phyloP scores from a whole-genome alignment of 768 basidiomycete species.

The Tulasnella sp. region DNA sequence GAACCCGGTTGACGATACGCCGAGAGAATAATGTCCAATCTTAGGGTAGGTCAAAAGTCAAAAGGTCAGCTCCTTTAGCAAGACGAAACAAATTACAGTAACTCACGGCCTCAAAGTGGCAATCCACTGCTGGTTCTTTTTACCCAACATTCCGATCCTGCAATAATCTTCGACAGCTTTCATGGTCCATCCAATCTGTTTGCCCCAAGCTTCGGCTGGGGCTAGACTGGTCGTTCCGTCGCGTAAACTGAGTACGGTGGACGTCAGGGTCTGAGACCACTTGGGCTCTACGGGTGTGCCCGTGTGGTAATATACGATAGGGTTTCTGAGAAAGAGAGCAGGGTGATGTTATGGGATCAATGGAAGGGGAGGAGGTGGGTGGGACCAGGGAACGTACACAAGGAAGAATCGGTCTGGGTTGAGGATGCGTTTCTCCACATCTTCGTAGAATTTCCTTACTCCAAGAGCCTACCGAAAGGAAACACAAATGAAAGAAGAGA shows the following conservation, averaged over 20 bases:
- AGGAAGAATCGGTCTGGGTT: constrained; percentile 4
- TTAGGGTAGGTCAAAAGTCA: constrained; percentile 42
- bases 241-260: not conserved
- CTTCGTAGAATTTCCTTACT: constrained; percentile 20
- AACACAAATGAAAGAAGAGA: not conserved
- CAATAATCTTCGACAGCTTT: not conserved
- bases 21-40: constrained; percentile 64
- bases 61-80: not conserved
- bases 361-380: not conserved
- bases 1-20: constrained; percentile 64
- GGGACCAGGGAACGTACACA: not conserved
- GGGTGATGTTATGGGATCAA: not conserved
- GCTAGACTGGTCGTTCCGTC: too few species aligned
- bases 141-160: not conserved
- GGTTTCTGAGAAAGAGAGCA: not conserved
- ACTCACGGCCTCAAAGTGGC: not conserved
- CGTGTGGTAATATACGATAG: not conserved
- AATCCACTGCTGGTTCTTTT: not conserved
- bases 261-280: not conserved
- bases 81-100: not conserved
- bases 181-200: not conserved
- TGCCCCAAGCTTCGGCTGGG: not conserved
- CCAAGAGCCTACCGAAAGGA: constrained; percentile 8
- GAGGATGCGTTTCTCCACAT: constrained; percentile 11
- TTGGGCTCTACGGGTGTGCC: not conserved